Evolutionary conservation across 352 stramenopile species (phyloP).

Genomic region (Pythium utonaiense): DNA sequence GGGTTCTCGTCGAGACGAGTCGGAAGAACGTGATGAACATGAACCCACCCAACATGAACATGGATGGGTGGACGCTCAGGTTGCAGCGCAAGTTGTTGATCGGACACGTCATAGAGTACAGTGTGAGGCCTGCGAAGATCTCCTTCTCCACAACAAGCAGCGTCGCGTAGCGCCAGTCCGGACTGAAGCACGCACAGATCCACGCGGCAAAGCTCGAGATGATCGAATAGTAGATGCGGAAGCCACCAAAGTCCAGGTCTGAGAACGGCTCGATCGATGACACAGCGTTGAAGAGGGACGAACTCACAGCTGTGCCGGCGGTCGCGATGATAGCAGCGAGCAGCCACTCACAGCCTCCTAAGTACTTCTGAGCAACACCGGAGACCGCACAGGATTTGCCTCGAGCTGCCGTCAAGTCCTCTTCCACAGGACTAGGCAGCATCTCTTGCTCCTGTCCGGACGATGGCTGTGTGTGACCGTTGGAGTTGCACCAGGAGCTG

Average conservation of each 20-base stretch:
- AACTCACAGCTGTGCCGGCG: conserved; percentile 31
- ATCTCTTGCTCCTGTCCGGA: conserved; percentile 7
- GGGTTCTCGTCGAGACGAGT: conserved; percentile 26
- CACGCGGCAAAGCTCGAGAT: conserved; percentile 38
- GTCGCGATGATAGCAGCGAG: conserved; percentile 34
- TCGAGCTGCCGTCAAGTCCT: conserved; percentile 10
- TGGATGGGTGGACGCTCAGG: conserved; percentile 27
- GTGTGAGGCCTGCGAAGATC: conserved; percentile 49
- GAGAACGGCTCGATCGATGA: conserved; percentile 37
- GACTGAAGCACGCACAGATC: conserved; percentile 49
- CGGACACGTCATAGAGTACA: conserved; percentile 56
- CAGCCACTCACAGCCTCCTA: conserved; percentile 37
- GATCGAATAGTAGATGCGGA: conserved; percentile 43
- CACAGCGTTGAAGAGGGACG: conserved; percentile 32
- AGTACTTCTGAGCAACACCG: not conserved
- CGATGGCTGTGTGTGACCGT: conserved; percentile 12
- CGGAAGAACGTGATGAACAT: conserved; percentile 45
- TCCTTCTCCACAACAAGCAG: conserved; percentile 44
- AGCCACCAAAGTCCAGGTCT: conserved; percentile 19
- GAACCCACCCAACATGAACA: conserved; percentile 37
- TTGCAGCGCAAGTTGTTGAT: conserved; percentile 52
- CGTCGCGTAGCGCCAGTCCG: conserved; percentile 42
- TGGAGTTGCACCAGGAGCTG: conserved; percentile 7
- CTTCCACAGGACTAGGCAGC: conserved; percentile 3
- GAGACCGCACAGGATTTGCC: conserved; percentile 16